These are phyloP conservation scores for Nemania serpens DNA, from an alignment of 2,329 filamentous ascomycete species.

Conservation along the genomic window DNA sequence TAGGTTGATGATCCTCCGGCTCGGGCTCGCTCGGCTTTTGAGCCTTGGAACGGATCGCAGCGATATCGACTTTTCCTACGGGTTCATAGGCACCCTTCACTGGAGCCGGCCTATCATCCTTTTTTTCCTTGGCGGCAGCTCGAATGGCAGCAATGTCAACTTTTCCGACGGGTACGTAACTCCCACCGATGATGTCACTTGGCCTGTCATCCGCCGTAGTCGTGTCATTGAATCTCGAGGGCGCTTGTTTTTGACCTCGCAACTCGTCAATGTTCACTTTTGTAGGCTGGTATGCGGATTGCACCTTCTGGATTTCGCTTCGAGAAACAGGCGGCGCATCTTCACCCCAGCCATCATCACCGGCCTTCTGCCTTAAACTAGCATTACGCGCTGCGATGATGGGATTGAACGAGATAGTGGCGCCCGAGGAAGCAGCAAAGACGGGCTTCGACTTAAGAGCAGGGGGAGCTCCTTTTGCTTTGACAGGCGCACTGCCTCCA, in stretches of 20 bases:
- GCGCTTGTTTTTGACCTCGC: slow-evolving; percentile 71
- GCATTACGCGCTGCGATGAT: slow-evolving; percentile 68
- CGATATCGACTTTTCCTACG: slow-evolving; percentile 95
- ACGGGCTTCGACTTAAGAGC: slow-evolving; percentile 86
- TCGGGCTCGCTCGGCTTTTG: slow-evolving; percentile 61
- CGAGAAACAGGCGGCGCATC: slow-evolving; percentile 92
- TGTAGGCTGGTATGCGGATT: slow-evolving; percentile 90
- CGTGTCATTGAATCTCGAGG: slow-evolving; percentile 62
- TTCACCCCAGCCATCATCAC: slow-evolving; percentile 90
- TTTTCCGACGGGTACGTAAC: slow-evolving; percentile 93
- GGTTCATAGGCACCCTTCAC: slow-evolving; percentile 96
- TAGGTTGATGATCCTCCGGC: slow-evolving; percentile 49
- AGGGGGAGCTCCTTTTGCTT: slow-evolving; percentile 62
- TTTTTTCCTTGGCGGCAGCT: slow-evolving; percentile 68
- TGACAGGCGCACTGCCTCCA: slow-evolving; percentile 60
- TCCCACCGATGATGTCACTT: slow-evolving; percentile 76
- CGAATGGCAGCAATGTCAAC: slow-evolving; percentile 95
- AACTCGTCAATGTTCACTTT: slow-evolving; percentile 93
- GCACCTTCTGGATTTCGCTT: slow-evolving; percentile 87
- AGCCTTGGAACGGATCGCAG: slow-evolving; percentile 83
- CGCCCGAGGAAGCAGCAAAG: slow-evolving; percentile 75
- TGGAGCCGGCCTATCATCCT: slow-evolving; percentile 78
- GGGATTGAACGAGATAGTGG: slow-evolving; percentile 65
- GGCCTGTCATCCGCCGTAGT: slow-evolving; percentile 50
- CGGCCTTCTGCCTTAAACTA: slow-evolving; percentile 57